phyloP scores from a whole-genome alignment of 768 basidiomycete genomes.

The Pleurotus pulmonarius region DNA sequence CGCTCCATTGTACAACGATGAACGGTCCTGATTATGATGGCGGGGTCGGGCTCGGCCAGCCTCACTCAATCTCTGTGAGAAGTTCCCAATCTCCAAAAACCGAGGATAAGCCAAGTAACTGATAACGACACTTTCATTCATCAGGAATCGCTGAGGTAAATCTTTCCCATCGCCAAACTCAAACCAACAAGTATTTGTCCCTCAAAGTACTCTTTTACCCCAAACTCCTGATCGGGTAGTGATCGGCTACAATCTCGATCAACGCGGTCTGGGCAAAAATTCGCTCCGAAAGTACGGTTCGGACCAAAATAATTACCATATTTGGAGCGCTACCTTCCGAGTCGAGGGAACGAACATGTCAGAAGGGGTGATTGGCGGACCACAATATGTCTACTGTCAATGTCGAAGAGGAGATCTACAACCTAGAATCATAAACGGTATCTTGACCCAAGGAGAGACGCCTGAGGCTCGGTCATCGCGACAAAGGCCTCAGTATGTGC shows the following conservation, averaged over 20 bases:
- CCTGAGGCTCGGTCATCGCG: neutral
- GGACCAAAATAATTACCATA: neutral
- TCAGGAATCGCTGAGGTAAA: no score
- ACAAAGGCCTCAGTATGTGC: no score
- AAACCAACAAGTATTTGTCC: neutral
- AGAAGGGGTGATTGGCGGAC: neutral
- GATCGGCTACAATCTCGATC: slow-evolving; percentile 4
- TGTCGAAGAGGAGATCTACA: neutral
- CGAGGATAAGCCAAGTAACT: neutral
- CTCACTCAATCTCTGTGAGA: neutral
- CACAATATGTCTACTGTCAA: neutral
- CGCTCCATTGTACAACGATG: neutral
- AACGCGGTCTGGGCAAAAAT: neutral
- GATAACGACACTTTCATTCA: no score
- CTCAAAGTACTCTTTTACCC: neutral
- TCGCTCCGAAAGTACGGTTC: neutral
- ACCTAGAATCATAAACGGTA: neutral
- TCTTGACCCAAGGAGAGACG: slow-evolving; percentile 5
- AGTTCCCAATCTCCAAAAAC: neutral
- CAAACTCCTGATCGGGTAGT: slow-evolving; percentile 1
- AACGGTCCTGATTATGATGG: slow-evolving; percentile 3
- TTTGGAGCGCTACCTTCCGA: slow-evolving; percentile 3
- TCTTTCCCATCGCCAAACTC: neutral
- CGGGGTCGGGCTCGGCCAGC: slow-evolving; percentile 1
- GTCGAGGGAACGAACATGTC: neutral